These are phyloP conservation scores for Fusarium bactridioides DNA, from an alignment of 2,329 filamentous ascomycete genomes.

Conservation along the genomic window DNA sequence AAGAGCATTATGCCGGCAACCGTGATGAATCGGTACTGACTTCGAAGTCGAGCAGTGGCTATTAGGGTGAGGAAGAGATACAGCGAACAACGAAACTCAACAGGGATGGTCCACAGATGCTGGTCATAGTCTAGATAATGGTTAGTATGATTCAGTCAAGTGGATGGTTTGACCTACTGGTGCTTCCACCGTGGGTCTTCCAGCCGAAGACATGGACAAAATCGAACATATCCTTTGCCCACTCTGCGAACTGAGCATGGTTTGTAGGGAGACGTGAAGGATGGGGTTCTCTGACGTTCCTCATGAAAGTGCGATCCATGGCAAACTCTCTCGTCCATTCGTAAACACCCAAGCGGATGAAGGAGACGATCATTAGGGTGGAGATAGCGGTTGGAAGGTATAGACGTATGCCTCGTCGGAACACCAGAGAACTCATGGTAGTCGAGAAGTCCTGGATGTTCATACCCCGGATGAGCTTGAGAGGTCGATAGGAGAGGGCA, in stretches of 20 bases:
- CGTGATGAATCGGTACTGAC: constrained; percentile 52
- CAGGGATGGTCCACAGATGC: constrained; percentile 70
- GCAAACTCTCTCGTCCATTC: constrained; percentile 59
- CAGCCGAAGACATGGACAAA: constrained; percentile 62
- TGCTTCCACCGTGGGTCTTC: constrained; percentile 57
- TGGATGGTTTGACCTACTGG: constrained; percentile 42
- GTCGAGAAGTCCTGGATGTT: constrained; percentile 50
- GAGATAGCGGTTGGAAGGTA: constrained; percentile 61
- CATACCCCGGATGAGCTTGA: constrained; percentile 55
- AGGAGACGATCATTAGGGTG: constrained; percentile 55
- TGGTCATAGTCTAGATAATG: constrained; percentile 56
- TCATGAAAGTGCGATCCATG: constrained; percentile 52
- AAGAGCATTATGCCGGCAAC: constrained; percentile 54
- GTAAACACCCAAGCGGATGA: constrained; percentile 57
- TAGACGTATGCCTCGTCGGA: constrained; percentile 60
- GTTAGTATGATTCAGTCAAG: neutral
- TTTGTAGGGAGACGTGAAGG: constrained; percentile 49
- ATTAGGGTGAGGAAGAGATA: constrained; percentile 63
- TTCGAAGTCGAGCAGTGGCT: constrained; percentile 57
- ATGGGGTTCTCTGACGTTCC: constrained; percentile 60
- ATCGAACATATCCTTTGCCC: constrained; percentile 56
- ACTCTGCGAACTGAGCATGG: constrained; percentile 54
- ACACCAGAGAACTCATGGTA: constrained; percentile 59
- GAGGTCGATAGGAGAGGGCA: constrained; percentile 62
- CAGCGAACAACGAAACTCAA: constrained; percentile 67